Evolutionary conservation across 192 early-diverging fungal species (phyloP), one percentile per base, ranked within the genome.

Genomic region (Umbelopsis sp.): DNA sequence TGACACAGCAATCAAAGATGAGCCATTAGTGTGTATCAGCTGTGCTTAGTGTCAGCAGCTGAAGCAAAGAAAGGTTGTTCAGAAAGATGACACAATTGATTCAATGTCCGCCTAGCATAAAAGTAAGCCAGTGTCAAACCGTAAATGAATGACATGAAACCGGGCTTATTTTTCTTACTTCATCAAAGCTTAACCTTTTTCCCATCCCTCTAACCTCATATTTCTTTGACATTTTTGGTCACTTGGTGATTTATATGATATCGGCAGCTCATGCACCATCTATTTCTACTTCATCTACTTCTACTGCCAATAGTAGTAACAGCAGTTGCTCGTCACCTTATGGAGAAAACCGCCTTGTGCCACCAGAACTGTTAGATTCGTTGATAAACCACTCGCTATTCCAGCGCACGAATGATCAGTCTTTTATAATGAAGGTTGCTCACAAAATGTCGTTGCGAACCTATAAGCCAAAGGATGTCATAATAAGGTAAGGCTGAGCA

Each of bases 381-480:
- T 52, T 80, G 6, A 71, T 71, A 4, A 68, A 68, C 20, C 78
- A 80, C 18, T 76, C 78, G 3, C 45, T 80, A 3, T 80, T 80
- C 11, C 70, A 75, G 21, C 71, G 74, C 21, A 73, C 78, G 0
- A 68, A 75, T 6, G 70, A 80, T 27, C 71, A 80, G 46, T 37
- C 35, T 20, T 80, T 80, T 66, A 45, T 80, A 41, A 33, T 67
- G 13, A 22, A 76, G 50, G 47, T 80, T n/a, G 74, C 78, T 16
- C 52, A 65, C 21, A 51, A 69, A 18, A 76, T 80, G 74, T 71
- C 69, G 25, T 20, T 71, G 37, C 74, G 78, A 22, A 66, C 44
- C 1, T 80, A 76, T 16, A 3, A 41, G 9, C 37, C 58, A 44
- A 58, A 55, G 16, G 78, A 80, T 47, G 37, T 71, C 21, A 80